These are phyloP conservation scores for Chaetoceros tenuissimus DNA, from an alignment of 108 stramenopile species.

Conservation along the genomic window DNA sequence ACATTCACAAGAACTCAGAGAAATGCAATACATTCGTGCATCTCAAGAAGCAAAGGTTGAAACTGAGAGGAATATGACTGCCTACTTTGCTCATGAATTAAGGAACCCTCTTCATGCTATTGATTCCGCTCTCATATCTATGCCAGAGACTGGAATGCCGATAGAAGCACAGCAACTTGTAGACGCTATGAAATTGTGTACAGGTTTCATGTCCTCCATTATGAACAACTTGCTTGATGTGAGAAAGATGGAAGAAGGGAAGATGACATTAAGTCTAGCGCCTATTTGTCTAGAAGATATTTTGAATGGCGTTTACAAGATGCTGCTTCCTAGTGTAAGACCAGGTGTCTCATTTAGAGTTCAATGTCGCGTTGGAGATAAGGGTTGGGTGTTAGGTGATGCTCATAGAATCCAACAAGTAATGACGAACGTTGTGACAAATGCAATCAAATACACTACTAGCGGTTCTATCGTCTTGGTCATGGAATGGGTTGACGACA, in stretches of 20 bases:
- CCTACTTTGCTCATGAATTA: slow-evolving; percentile 66
- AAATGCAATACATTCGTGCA: slow-evolving; percentile 49
- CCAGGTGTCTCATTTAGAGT: slow-evolving; percentile 27
- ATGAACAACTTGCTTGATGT: slow-evolving; percentile 72
- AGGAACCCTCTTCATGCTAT: slow-evolving; percentile 60
- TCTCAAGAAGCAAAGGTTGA: slow-evolving; percentile 63
- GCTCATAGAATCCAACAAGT: slow-evolving; percentile 57
- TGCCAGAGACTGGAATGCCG: slow-evolving; percentile 49
- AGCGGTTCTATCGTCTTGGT: slow-evolving; percentile 34
- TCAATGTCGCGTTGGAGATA: slow-evolving; percentile 3
- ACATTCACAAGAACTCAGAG: slow-evolving; percentile 37
- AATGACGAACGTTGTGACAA: slow-evolving; percentile 55
- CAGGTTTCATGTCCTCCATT: slow-evolving; percentile 56
- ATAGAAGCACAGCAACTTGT: slow-evolving; percentile 27
- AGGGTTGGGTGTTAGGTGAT: slow-evolving; percentile 53
- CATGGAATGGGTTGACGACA: slow-evolving; percentile 26
- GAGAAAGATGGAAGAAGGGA: slow-evolving; percentile 64
- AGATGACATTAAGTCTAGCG: slow-evolving; percentile 32
- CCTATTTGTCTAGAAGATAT: slow-evolving; percentile 27
- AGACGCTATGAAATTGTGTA: slow-evolving; percentile 51
- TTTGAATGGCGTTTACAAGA: slow-evolving; percentile 32
- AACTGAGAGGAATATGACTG: slow-evolving; percentile 69
- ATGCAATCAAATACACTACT: slow-evolving; percentile 66
- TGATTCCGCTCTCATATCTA: slow-evolving; percentile 46
- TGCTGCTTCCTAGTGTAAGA: slow-evolving; percentile 43